Base-by-base conservation (phyloP, 371 early-diverging fungal species). In the Mortierella sp. region DNA sequence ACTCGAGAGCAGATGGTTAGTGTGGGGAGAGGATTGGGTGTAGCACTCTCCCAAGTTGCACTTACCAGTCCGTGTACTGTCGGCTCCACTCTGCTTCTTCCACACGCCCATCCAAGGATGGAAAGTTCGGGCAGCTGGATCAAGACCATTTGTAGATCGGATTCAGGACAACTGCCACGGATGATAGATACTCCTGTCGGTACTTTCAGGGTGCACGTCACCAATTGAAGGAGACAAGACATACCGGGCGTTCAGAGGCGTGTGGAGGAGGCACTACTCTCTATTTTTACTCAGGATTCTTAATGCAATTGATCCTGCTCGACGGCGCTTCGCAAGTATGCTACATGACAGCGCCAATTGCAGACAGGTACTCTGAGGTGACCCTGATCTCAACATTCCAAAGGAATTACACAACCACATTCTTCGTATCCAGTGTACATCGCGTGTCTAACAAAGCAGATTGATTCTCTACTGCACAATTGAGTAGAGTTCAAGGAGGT, bases 111-210 rank as follows among this genome's bases (percentile, higher is more conserved):
- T 22, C 50, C 50, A 22, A 49, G 49, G 50, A 49, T 59, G 59
- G 59, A 40, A 59, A 59, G 34, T 28, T 39, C 31, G 50, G 49
- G 59, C 59, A 37, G 51, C 40, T 59, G 59, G 59, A 54, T 54
- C 19, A 3, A 19, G 22, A 46, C 39, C 22, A n/a, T 10, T 12
- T 8, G 39, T 34, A 10, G 41, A 34, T 4, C 10, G 34, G 10
- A 34, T 7, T 34, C 34, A 34, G 10, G 34, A 6, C 17, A 12
- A 41, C n/a, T 3, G 16, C 41, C 41, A 16, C 6, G 17, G 12
- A 9, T 10, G 41, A 41, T 17, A 16, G 16, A 3, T 41, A 17
- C 17, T 6, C 3, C 3, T 16, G 41, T 41, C 41, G 21, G 22
- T 21, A 39, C 19, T n/a, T 21, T 7, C 27, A 34, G 19, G 16